Evolutionary conservation across 192 early-diverging fungal genomes (phyloP), one percentile per base, ranked within the genome.

Genomic region (Gamsiella multidivaricata): DNA sequence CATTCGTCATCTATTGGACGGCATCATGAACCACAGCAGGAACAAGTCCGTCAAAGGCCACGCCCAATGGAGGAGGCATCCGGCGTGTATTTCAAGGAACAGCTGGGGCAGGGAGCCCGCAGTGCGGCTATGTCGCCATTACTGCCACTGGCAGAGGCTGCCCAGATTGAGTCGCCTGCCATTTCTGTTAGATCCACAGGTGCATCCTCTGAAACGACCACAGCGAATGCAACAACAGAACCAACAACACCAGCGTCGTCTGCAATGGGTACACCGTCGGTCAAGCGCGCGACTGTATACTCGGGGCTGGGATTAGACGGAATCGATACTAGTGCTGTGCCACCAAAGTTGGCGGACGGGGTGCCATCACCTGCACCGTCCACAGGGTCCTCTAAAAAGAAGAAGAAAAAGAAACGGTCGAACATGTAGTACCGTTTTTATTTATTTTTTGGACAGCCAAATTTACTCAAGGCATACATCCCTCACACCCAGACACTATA

Each of bases 401-500:
- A 70, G 52, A 70, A 70, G 52, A 70, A 62, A 10, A 70, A 70
- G 52, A 70, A 70, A 54, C 29, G 33, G 31, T 33, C 53, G 12
- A 25, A 22, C 25, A 51, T 26, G 50, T 51, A 51, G 67, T 50
- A 59, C 28, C 42, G 60, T 20, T 59, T 41, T 18, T 49, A 2
- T 26, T n/a, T n/a, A n/a, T n/a, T n/a, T n/a, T n/a, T n/a, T n/a
- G n/a, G n/a, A n/a, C n/a, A n/a, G n/a, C n/a, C n/a, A n/a, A n/a
- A n/a, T n/a, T n/a, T n/a, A n/a, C n/a, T n/a, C n/a, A n/a, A n/a
- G n/a, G n/a, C n/a, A n/a, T n/a, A n/a, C n/a, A n/a, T n/a, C n/a
- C n/a, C n/a, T n/a, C n/a, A n/a, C n/a, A n/a, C n/a, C n/a, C n/a
- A n/a, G n/a, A n/a, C n/a, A n/a, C n/a, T n/a, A n/a, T n/a, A n/a